phyloP scores from a whole-genome alignment of 352 stramenopile species.

The Lagenidium sp. region DNA sequence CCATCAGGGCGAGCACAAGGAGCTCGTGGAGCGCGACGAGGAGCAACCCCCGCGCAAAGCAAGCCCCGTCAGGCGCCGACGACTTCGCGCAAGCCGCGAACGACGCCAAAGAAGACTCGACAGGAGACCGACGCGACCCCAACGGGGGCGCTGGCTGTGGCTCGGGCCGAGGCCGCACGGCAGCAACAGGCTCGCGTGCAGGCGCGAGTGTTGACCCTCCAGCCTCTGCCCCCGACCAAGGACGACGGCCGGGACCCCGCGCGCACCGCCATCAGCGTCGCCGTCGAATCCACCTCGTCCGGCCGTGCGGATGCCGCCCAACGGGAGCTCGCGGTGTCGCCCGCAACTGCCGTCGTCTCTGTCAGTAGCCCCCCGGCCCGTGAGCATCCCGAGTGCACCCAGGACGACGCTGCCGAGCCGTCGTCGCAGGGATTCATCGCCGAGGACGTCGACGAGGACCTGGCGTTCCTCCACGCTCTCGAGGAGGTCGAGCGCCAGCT shows the following conservation, averaged over 20 bases:
- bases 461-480: slow-evolving; percentile 52
- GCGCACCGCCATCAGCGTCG: neutral
- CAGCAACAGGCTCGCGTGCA: slow-evolving; percentile 48
- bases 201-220: slow-evolving; percentile 35
- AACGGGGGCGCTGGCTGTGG: slow-evolving; percentile 27
- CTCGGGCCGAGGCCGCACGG: slow-evolving; percentile 28
- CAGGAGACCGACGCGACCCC: too few species aligned
- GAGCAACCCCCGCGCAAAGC: too few species aligned
- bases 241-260: neutral
- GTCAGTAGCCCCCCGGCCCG: too few species aligned
- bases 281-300: too few species aligned
- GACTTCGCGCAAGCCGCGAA: too few species aligned
- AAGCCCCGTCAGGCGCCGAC: too few species aligned
- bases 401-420: neutral
- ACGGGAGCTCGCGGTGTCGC: too few species aligned
- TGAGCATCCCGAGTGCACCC: neutral
- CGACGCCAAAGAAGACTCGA: too few species aligned
- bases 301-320: too few species aligned
- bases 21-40: slow-evolving; percentile 4
- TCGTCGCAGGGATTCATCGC: slow-evolving; percentile 41
- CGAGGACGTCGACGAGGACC: slow-evolving; percentile 55
- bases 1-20: neutral
- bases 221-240: neutral
- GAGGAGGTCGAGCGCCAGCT: slow-evolving; percentile 56
- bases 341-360: too few species aligned